phyloP scores from a whole-genome alignment of 495 filamentous ascomycete species.

The Aspergillus campestris region DNA sequence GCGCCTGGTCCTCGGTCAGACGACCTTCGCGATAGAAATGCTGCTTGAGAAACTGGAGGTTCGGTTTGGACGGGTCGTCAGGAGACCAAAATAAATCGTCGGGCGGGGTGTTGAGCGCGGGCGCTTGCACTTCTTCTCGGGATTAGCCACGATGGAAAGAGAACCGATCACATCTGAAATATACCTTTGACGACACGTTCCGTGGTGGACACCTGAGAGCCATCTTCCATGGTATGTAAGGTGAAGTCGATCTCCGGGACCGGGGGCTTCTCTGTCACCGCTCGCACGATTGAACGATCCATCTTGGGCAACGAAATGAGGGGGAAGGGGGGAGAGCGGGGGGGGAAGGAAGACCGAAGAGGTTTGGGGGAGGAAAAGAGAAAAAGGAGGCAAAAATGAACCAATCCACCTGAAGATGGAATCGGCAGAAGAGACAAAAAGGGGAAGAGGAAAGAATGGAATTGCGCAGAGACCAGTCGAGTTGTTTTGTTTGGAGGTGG shows the following conservation, averaged over 20 bases:
- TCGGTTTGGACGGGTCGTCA: constrained; percentile 77
- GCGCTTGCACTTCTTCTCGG: constrained; percentile 81
- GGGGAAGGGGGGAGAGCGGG: background rate
- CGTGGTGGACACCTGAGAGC: constrained; percentile 83
- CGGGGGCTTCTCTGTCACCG: constrained; percentile 85
- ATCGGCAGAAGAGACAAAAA: background rate
- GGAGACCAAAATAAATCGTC: constrained; percentile 74
- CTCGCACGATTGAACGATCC: constrained; percentile 49
- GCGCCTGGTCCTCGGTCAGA: constrained; percentile 90
- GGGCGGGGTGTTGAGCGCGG: constrained; percentile 80
- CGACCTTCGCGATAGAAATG: constrained; percentile 97
- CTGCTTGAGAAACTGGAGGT: constrained; percentile 91
- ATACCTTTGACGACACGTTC: constrained; percentile 97
- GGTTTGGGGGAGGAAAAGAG: too few relatives aligned
- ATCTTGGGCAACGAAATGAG: constrained; percentile 20
- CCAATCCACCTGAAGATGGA: too few relatives aligned
- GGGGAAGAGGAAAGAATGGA: background rate
- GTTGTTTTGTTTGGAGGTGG: constrained; percentile 8
- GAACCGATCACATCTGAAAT: background rate
- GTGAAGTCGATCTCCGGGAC: constrained; percentile 97
- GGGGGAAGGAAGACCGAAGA: constrained; percentile 1
- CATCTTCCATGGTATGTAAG: constrained; percentile 96
- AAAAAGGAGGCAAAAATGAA: too few relatives aligned
- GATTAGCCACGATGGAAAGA: background rate
- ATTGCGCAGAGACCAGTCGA: constrained; percentile 7